Evolutionary conservation across 1,284 basidiomycete genomes (phyloP), one percentile per base, ranked within the genome.

Genomic region (Cryptococcus neoformans): DNA sequence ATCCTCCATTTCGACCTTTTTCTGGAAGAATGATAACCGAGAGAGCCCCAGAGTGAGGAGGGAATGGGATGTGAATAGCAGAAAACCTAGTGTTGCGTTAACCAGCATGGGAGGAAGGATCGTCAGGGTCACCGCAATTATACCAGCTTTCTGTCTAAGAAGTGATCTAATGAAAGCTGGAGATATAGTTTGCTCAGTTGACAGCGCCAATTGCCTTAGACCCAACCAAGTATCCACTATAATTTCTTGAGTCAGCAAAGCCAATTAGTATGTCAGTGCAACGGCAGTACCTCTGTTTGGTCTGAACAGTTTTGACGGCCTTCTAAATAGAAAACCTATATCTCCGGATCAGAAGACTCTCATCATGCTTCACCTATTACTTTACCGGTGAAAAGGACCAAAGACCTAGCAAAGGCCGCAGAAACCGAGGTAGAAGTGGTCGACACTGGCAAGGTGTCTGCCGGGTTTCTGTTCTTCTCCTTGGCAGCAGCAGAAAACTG

Each of bases 161-260:
- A 78, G 58, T 8, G 64, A 51, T 17, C 74, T 62, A 42, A 78
- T 69, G 59, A 78, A 78, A 0, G 67, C 38, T 0, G 75, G 70
- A 4, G 73, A 74, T 3, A 78, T 55, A 39, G 68, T 66, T 58
- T 78, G 76, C 42, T 77, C 69, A 0, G 76, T 68, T 38, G 72
- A 71, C 38, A 71, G 61, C 2, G 76, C 76, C 5, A 78, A 65
- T 50, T 73, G 72, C 5, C 75, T 63, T 10, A 78, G 58, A 3
- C 70, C 73, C 2, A 68, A 72, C 67, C 74, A 74, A 0, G 74
- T 78, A 48, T 78, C 76, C n/a, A 78, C 75, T 76, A 57, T 4
- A 28, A 4, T 12, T 16, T 1, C 39, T 4, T 17, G 38, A 14
- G 47, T n/a, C 14, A 9, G 14, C 17, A 39, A 37, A 34, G 6